Base-by-base conservation (phyloP, 2,329 filamentous ascomycete genomes). In the Aureobasidium uvarum region DNA sequence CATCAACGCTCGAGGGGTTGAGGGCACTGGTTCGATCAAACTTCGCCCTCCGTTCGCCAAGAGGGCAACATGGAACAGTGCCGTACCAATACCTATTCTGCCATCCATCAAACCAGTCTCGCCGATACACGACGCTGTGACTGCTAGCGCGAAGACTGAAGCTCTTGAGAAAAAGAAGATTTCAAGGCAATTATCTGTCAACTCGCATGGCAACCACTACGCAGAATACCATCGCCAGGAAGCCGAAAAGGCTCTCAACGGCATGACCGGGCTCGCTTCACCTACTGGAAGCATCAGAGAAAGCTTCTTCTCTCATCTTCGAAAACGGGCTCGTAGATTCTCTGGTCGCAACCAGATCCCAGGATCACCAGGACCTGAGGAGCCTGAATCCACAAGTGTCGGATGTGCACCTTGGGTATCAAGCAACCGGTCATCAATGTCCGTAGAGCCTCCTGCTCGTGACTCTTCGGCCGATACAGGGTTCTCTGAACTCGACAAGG, bases 231-330 rank as follows among this genome's bases (percentile, higher is more conserved):
- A 96, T 75, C 86, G 94, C 64, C 91, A 94, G 78, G 92, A 98
- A 77, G 92, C 94, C 16, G 94, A 98, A 77, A 85, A 91, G 68
- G 92, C 92, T 43, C 83, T 98, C 52, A 97, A 92, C 74, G 95
- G 93, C 62, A 88, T 89, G 72, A 85, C 84, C 39, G 90, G 88
- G 25, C 81, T 93, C 28, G 87, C 85, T 18, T 95, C 92, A 6
- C 91, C 92, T 4, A 87, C 89, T 0, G 88, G 85, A 71, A 90
- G 85, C 20, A 90, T 92, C 65, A 96, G 96, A 74, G 95, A 99
- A 77, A 92, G 95, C 77, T 99, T 99, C 81, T 99, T 99, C 79
- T 98, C 95, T 0, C 95, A 99, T 75, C 84, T 99, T 8, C 86
- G 95, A 65, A 99, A 99, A 78, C 89, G 94, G 60, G 95, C 96